A percentile compares a stretch with the other conserved stretches of the same genome.
Conservation (phyloP, 2,329 filamentous ascomycete species). For the Aspergillus neoniger region DNA sequence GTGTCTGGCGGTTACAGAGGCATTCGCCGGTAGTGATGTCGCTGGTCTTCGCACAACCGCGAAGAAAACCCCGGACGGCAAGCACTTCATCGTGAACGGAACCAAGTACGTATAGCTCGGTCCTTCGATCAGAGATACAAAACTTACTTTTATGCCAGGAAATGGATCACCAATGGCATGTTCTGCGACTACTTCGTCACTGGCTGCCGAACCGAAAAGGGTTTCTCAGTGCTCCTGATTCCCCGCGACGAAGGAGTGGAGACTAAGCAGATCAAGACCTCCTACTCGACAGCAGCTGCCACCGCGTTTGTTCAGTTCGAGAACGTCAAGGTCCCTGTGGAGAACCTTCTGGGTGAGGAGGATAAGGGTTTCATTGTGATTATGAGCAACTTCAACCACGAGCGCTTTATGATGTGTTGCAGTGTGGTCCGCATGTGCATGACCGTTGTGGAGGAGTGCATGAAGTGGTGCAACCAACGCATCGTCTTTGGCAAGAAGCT, state of each 20-base stretch:
- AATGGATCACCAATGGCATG: slow-evolving; percentile 83
- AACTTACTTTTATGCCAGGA: slow-evolving; percentile 58
- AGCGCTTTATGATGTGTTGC: slow-evolving; percentile 74
- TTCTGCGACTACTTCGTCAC: slow-evolving; percentile 83
- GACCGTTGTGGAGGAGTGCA: slow-evolving; percentile 74
- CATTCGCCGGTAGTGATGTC: slow-evolving; percentile 82
- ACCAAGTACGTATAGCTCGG: slow-evolving; percentile 33
- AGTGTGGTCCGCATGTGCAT: slow-evolving; percentile 66
- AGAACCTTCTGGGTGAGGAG: slow-evolving; percentile 77
- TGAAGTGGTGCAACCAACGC: slow-evolving; percentile 88
- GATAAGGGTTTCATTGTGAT: slow-evolving; percentile 85
- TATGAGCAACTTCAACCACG: slow-evolving; percentile 86
- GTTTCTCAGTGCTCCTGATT: slow-evolving; percentile 75
- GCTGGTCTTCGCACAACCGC: slow-evolving; percentile 78
- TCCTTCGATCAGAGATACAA: not conserved
- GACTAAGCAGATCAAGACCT: slow-evolving; percentile 63
- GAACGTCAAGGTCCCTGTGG: slow-evolving; percentile 80
- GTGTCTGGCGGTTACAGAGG: slow-evolving; percentile 83
- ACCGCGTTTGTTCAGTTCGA: slow-evolving; percentile 81
- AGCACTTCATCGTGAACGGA: slow-evolving; percentile 63
- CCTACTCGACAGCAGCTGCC: slow-evolving; percentile 75
- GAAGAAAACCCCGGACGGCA: slow-evolving; percentile 72
- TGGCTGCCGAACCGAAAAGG: slow-evolving; percentile 76
- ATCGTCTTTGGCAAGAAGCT: slow-evolving; percentile 81
- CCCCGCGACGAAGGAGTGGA: slow-evolving; percentile 69